These are phyloP conservation scores for Paecilomyces formosus DNA, from an alignment of 2,329 filamentous ascomycete species.

Conservation along the genomic window DNA sequence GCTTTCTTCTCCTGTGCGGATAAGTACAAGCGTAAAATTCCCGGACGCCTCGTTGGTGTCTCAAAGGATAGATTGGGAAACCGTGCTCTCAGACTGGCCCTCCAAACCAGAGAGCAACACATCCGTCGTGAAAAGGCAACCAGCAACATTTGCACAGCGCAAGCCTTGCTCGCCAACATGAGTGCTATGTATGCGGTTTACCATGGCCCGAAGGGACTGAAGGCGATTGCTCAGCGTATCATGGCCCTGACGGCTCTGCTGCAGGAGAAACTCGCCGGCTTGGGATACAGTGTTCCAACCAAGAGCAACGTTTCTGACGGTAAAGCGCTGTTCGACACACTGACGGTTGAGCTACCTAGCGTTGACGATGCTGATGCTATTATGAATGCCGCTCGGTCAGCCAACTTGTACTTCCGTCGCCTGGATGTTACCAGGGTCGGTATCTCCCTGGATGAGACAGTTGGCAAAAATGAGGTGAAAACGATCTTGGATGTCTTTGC, in stretches of 20 bases:
- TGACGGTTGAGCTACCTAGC: slow-evolving; percentile 56
- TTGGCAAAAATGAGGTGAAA: slow-evolving; percentile 48
- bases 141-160: slow-evolving; percentile 94
- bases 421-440: slow-evolving; percentile 56
- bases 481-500: slow-evolving; percentile 53
- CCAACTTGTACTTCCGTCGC: slow-evolving; percentile 55
- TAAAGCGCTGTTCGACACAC: slow-evolving; percentile 68
- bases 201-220: slow-evolving; percentile 78
- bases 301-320: slow-evolving; percentile 50
- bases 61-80: slow-evolving; percentile 85
- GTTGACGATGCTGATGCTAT: slow-evolving; percentile 47
- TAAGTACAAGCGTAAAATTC: slow-evolving; percentile 89
- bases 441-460: slow-evolving; percentile 73
- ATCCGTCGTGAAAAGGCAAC: slow-evolving; percentile 95
- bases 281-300: slow-evolving; percentile 58
- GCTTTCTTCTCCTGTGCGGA: slow-evolving; percentile 92
- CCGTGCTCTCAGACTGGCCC: slow-evolving; percentile 70
- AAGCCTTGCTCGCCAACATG: slow-evolving; percentile 92
- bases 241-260: slow-evolving; percentile 64
- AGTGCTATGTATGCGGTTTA: slow-evolving; percentile 91
- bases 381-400: slow-evolving; percentile 43
- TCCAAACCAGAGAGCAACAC: slow-evolving; percentile 93
- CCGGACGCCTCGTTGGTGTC: slow-evolving; percentile 80
- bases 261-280: slow-evolving; percentile 54
- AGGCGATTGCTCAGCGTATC: slow-evolving; percentile 71